A percentile compares a stretch with the other conserved stretches of the same genome.
These are phyloP conservation scores for Cinnamomum micranthum DNA, from an alignment of 164 flowering plant species.

Conservation along the genomic window DNA sequence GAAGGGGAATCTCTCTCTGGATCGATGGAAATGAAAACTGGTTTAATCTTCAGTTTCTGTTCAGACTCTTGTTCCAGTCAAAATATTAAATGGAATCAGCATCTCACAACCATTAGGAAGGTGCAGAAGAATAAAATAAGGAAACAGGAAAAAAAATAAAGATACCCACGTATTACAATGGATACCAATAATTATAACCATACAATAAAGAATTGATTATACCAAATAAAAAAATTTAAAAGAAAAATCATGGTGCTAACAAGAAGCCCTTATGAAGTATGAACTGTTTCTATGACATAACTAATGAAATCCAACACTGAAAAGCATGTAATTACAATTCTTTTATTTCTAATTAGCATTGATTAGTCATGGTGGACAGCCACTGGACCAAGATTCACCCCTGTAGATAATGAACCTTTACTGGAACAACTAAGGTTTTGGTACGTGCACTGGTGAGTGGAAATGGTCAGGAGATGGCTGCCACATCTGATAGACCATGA, in stretches of 20 bases:
- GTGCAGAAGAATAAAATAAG: background rate
- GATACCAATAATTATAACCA: background rate
- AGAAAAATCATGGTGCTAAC: no score
- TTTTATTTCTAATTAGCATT: background rate
- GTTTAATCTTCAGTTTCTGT: slow-evolving; percentile 51
- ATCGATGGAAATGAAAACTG: slow-evolving; percentile 76
- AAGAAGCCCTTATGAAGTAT: background rate
- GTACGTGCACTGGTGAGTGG: no score
- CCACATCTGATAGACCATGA: no score
- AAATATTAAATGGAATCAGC: slow-evolving; percentile 14
- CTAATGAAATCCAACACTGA: slow-evolving; percentile 1
- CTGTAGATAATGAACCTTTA: no score
- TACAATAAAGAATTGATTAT: background rate
- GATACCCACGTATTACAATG: background rate
- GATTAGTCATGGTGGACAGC: background rate
- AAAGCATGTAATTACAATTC: background rate
- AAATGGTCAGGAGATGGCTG: no score
- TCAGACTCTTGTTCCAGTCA: slow-evolving; percentile 18
- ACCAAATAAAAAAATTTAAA: background rate
- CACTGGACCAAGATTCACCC: no score
- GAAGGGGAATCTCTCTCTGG: slow-evolving; percentile 79
- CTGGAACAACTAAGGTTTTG: no score
- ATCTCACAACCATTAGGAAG: background rate
- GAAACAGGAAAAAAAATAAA: background rate
- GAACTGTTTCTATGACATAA: background rate